Evolutionary conservation across 2,329 filamentous ascomycete species (phyloP).

Genomic region (Pseudogymnoascus sp.): DNA sequence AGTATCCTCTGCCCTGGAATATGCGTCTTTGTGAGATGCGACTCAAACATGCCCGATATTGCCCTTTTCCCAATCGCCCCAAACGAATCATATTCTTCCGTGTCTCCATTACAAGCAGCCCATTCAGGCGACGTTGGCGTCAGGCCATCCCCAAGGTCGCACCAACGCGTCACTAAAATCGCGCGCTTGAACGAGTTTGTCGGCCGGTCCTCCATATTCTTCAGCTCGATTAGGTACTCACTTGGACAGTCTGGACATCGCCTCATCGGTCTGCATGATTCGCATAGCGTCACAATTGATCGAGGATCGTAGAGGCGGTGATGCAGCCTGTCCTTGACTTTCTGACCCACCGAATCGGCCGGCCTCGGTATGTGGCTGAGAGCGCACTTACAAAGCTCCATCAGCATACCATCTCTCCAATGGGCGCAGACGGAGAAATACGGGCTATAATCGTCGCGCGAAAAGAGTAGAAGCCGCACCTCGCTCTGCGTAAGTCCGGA

Average conservation of each 20-base stretch:
- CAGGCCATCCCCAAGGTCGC: conserved; percentile 50
- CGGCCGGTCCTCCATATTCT: conserved; percentile 48
- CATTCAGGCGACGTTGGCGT: conserved; percentile 46
- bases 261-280: conserved; percentile 50
- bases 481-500: conserved; percentile 44
- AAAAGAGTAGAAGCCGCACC: conserved; percentile 50
- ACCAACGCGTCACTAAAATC: conserved; percentile 55
- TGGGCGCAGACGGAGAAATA: conserved; percentile 57
- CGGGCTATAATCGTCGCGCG: conserved; percentile 52
- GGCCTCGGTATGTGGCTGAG: conserved; percentile 47
- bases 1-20: conserved; percentile 52
- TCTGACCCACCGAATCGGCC: conserved; percentile 35
- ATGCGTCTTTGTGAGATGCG: conserved; percentile 43
- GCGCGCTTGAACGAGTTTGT: conserved; percentile 48
- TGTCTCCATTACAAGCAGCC: conserved; percentile 45
- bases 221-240: conserved; percentile 55
- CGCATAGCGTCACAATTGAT: conserved; percentile 45
- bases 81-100: conserved; percentile 45
- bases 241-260: conserved; percentile 55
- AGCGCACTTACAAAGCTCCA: conserved; percentile 54
- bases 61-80: conserved; percentile 43
- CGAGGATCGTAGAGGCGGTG: conserved; percentile 32
- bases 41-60: conserved; percentile 53
- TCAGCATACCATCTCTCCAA: conserved; percentile 55
- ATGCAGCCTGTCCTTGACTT: conserved; percentile 30